phyloP scores from a whole-genome alignment of 2,329 filamentous ascomycete species.

The Trichoderma koningii region DNA sequence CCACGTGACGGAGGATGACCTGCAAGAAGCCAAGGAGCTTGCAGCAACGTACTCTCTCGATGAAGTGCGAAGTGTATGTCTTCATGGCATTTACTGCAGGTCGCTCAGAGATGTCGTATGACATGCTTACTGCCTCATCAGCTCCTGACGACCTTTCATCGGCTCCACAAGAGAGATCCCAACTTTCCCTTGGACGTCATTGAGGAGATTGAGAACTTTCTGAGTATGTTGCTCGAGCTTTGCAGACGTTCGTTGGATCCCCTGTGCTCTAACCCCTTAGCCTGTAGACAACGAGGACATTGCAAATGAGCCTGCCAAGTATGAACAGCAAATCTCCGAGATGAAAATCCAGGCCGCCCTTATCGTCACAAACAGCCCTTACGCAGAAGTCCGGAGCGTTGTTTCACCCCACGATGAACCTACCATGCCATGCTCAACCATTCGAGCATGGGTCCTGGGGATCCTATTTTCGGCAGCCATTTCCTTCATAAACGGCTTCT shows the following conservation, averaged over 20 bases:
- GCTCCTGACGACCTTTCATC: slow-evolving; percentile 17
- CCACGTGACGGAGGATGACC: slow-evolving; percentile 45
- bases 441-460: slow-evolving; percentile 55
- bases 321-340: slow-evolving; percentile 48
- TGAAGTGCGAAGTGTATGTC: slow-evolving; percentile 37
- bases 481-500: slow-evolving; percentile 56
- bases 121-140: background rate
- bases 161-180: slow-evolving; percentile 40
- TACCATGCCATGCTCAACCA: slow-evolving; percentile 50
- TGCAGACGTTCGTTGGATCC: background rate
- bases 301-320: slow-evolving; percentile 42
- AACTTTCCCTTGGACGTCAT: slow-evolving; percentile 43
- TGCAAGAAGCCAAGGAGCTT: slow-evolving; percentile 47
- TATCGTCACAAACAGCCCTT: slow-evolving; percentile 57
- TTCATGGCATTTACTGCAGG: background rate
- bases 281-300: slow-evolving; percentile 36
- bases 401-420: slow-evolving; percentile 58
- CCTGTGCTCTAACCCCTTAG: background rate
- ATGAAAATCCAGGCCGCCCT: slow-evolving; percentile 56
- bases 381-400: slow-evolving; percentile 57
- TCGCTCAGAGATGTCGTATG: background rate
- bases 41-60: slow-evolving; percentile 42
- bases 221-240: slow-evolving; percentile 34
- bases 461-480: slow-evolving; percentile 49
- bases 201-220: slow-evolving; percentile 42